A percentile compares a stretch with the other conserved stretches of the same genome.
Evolutionary conservation across 108 stramenopile species (phyloP).

Genomic region (Aurantiochytrium sp.): DNA sequence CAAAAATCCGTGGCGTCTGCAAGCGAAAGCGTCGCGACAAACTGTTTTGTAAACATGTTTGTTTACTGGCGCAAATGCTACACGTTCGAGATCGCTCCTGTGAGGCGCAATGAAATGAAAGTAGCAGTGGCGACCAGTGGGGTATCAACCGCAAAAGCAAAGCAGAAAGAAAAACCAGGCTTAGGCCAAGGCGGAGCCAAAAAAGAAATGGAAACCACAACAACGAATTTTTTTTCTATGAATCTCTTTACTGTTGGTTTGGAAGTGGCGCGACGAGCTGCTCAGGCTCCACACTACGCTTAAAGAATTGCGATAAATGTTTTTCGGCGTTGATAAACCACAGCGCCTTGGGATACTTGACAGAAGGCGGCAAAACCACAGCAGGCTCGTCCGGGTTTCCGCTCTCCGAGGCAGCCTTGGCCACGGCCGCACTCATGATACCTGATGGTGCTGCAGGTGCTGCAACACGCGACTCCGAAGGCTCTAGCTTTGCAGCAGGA

Average conservation of each 20-base stretch:
- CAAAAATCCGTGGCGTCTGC: too few species aligned
- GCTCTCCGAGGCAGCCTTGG: neutral
- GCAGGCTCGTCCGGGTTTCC: neutral
- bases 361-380: neutral
- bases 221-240: neutral
- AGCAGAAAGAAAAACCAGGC: too few species aligned
- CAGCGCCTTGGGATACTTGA: neutral
- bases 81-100: too few species aligned
- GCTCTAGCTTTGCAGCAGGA: too few species aligned
- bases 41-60: too few species aligned
- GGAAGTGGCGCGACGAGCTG: neutral
- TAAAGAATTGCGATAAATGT: neutral
- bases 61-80: too few species aligned
- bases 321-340: conserved; percentile 6
- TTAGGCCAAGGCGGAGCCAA: too few species aligned
- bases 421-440: neutral
- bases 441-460: neutral
- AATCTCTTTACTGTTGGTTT: neutral
- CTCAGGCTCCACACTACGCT: neutral
- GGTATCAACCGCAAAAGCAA: too few species aligned
- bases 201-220: neutral
- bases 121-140: too few species aligned
- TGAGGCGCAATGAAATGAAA: too few species aligned
- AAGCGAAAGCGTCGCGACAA: too few species aligned
- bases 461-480: neutral